Evolutionary conservation across 306 rosid genomes (phyloP).

Genomic region (Corylus avellana): DNA sequence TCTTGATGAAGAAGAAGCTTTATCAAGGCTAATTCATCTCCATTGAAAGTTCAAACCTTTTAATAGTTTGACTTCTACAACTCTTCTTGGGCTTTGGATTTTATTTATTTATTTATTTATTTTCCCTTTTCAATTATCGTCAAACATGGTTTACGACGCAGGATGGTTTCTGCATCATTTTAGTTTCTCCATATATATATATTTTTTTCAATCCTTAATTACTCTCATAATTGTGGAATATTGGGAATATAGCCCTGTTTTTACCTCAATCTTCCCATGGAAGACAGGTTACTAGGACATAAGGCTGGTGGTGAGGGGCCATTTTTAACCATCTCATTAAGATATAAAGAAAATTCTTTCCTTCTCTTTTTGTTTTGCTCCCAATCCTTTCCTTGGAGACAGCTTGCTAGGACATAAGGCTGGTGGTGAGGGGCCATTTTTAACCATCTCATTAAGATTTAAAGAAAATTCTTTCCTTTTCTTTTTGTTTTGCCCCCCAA

Average conservation of each 20-base stretch:
- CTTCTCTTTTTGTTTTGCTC: background rate
- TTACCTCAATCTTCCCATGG: background rate
- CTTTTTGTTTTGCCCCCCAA: background rate
- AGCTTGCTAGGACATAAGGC: background rate
- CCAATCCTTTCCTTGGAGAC: background rate
- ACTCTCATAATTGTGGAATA: background rate
- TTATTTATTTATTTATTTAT: background rate
- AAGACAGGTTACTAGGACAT: background rate
- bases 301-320: background rate
- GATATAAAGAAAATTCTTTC: background rate
- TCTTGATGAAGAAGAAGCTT: conserved; percentile 36
- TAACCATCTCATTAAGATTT: background rate
- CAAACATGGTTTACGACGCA: background rate
- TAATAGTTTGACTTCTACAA: background rate
- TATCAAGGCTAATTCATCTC: conserved; percentile 5
- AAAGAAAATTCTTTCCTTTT: background rate
- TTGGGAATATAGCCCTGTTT: conserved; percentile 2
- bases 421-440: background rate
- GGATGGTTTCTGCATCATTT: too few relatives aligned
- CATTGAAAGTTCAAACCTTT: background rate
- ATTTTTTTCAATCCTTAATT: background rate
- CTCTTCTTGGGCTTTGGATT: conserved; percentile 17
- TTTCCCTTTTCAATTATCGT: background rate
- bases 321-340: background rate
- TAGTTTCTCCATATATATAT: background rate